Conservation (phyloP, 306 rosid species). For the Quercus engelmannii region DNA sequence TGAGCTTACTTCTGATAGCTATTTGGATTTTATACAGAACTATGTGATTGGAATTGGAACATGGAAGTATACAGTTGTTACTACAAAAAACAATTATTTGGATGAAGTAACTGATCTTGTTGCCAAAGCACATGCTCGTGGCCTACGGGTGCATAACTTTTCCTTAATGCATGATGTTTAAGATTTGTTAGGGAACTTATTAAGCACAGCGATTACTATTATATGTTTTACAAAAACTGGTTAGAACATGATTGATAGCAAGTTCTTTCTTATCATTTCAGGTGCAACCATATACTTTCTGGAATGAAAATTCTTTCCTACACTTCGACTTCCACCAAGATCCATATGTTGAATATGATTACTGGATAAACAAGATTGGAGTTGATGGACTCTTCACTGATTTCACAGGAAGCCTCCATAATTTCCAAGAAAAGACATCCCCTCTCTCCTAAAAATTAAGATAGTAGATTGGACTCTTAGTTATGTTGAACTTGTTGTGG, state of each 20-base stretch:
- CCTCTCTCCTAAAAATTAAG: conserved; percentile 13
- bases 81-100: conserved; percentile 51
- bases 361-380: conserved; percentile 73
- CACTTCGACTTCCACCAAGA: conserved; percentile 73
- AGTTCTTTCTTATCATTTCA: conserved; percentile 24
- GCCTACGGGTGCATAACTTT: conserved; percentile 58
- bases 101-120: conserved; percentile 62
- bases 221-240: neutral
- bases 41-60: conserved; percentile 93
- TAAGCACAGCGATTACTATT: no score
- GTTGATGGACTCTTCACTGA: conserved; percentile 92
- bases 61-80: conserved; percentile 83
- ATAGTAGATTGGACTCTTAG: conserved; percentile 21
- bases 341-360: conserved; percentile 64
- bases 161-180: neutral
- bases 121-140: conserved; percentile 70
- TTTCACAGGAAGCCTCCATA: conserved; percentile 79
- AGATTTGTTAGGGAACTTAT: neutral
- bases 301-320: conserved; percentile 62
- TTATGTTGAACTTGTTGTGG: no score
- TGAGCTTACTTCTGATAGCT: conserved; percentile 78
- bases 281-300: conserved; percentile 94
- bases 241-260: neutral
- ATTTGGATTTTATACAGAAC: conserved; percentile 58
- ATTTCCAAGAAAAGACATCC: conserved; percentile 55